Base-by-base conservation (phyloP, 106 monocot genomes). In the Ottelia alismoides region DNA sequence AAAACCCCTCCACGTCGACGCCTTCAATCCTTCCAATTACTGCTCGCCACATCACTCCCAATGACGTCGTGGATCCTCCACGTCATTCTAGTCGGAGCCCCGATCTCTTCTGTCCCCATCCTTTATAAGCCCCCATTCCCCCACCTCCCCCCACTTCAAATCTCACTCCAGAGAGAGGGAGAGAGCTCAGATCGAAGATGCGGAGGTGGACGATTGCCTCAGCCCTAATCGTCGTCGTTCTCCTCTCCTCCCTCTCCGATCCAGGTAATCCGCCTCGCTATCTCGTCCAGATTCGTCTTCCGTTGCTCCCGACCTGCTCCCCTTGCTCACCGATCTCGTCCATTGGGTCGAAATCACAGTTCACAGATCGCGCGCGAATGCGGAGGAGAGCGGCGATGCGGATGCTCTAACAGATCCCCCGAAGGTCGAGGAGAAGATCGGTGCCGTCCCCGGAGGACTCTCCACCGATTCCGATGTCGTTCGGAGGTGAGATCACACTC, bases 391-490 rank as follows among this genome's bases (percentile, higher is more conserved):
- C 32, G 68, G 44, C 29, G 74, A 59, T 9, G 25, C 65, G 5
- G 93, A 84, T 25, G 80, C 73, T 56, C 60, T 81, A 11, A 77
- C 49, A 11, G 80, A 88, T 66, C 84, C 71, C n/a, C 93, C 93
- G 14, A 94, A 94, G 78, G 81, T 94, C 16, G 93, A 94, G 63
- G 93, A 94, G 68, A 94, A 81, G 78, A 53, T 94, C 40, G 83
- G 88, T 11, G 93, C 84, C 47, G 75, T 94, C 2, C 93, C 80
- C 20, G 57, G 51, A 57, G 93, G 93, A 14, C 54, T 94, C 50
- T 94, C 93, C 29, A 94, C 93, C 2, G 93, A 94, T 44, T 74
- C 93, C 14, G 93, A 94, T 63, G 93, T 94, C 45, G 80, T 53
- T 20, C 73, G 74, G 68, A 94, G 93, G 93, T 94, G n/a, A n/a